Evolutionary conservation across 805 yeast species (phyloP), one percentile per base, ranked within the genome.

Genomic region (Ascoidea tarda): DNA sequence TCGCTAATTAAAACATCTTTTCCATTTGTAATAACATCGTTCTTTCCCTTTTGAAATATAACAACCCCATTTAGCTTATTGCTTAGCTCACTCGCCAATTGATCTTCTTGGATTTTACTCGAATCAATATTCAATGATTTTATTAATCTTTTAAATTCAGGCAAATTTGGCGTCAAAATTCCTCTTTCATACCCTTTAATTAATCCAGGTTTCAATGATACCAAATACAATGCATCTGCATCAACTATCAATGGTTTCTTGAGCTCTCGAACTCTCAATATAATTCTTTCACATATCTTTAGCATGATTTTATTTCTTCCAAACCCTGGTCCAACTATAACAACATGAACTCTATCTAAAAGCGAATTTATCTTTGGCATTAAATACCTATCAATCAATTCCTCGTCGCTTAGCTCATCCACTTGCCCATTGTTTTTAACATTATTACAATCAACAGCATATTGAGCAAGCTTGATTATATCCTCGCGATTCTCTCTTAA

Each of bases 291-390:
- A 53, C 84, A 73, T 1, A 84, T 75, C 50, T 73, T 70, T 51
- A 83, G 65, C 87, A 88, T 83, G 44, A 76, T 61, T 5, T 67
- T 65, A 63, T 89, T 96, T 50, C 99, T 72, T 0, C 99, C 99
- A 54, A 90, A 75, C 0, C 98, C 99, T 0, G 98, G 98, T 0
- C 98, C 98, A 46, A 91, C 74, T 1, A 93, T 87, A 32, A 89
- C 80, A 6, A 82, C 86, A 61, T 91, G 95, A 54, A 88, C 77
- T 49, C 95, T 68, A 45, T 73, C 72, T 45, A 91, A 66, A 28
- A 90, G 61, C 0, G 69, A 53, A 21, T 63, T 58, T n/a, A 87
- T 75, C 60, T 78, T 78, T 31, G 81, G 79, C 61, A 84, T 57
- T 10, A 85, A 71, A 50, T 68, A 66, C 6, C 62, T 58, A n/a